These are phyloP conservation scores for Penicillium verrucosum DNA, from an alignment of 2,329 filamentous ascomycete species.

Conservation along the genomic window DNA sequence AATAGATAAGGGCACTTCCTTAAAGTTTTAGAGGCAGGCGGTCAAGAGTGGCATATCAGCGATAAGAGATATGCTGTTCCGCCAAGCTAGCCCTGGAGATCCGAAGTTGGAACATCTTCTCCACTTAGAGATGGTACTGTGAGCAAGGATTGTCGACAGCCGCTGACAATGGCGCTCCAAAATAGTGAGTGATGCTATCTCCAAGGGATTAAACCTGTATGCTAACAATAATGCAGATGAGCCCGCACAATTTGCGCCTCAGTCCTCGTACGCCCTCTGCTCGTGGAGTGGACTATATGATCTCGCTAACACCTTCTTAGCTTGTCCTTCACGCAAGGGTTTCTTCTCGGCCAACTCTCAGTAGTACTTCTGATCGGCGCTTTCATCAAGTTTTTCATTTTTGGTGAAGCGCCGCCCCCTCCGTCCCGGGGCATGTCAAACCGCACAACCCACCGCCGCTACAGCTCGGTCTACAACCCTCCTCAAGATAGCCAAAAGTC, in stretches of 20 bases:
- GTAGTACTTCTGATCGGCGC: conserved; percentile 86
- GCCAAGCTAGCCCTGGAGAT: conserved; percentile 16
- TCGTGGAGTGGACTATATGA: conserved; percentile 10
- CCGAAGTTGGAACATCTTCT: conserved; percentile 15
- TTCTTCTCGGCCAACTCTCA: conserved; percentile 88
- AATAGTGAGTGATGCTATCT: conserved; percentile 24
- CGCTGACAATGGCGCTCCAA: conserved; percentile 34
- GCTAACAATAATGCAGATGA: conserved; percentile 29
- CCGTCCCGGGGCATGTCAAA: conserved; percentile 74
- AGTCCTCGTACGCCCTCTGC: conserved; percentile 41
- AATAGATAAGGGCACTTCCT: neutral
- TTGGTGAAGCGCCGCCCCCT: conserved; percentile 83
- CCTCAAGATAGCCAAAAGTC: conserved; percentile 44
- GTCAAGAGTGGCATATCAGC: conserved; percentile 4
- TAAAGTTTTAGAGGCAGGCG: neutral
- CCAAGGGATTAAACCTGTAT: neutral
- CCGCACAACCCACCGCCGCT: conserved; percentile 73
- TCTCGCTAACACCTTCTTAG: conserved; percentile 44
- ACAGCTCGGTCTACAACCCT: conserved; percentile 57
- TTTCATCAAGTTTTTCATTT: conserved; percentile 99
- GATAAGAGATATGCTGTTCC: conserved; percentile 14
- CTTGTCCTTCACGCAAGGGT: conserved; percentile 87
- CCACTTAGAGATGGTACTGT: conserved; percentile 24
- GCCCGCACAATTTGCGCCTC: conserved; percentile 30
- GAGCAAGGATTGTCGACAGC: conserved; percentile 20